Evolutionary conservation across 495 filamentous ascomycete genomes (phyloP).

Genomic region (Hypoxylon crocopeplum): DNA sequence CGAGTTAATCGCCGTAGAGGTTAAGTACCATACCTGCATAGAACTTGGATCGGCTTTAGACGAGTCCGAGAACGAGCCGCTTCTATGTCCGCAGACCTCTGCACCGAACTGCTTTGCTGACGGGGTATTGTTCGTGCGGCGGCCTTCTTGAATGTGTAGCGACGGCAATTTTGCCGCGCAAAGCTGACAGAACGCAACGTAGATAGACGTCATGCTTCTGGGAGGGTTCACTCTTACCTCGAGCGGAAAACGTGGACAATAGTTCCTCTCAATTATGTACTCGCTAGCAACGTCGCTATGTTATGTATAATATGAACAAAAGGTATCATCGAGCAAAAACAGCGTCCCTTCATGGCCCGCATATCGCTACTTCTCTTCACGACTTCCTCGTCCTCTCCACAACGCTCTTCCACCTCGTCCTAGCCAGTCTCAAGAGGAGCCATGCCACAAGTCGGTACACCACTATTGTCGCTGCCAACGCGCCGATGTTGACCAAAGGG

Average conservation of each 20-base stretch:
- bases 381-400: conserved; percentile 29
- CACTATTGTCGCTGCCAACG: conserved; percentile 63
- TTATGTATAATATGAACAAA: background rate
- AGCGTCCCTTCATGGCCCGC: background rate
- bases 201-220: too few relatives aligned
- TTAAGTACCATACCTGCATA: background rate
- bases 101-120: too few relatives aligned
- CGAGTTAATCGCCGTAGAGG: background rate
- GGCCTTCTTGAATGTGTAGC: too few relatives aligned
- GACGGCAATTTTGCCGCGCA: too few relatives aligned
- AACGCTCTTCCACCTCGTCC: conserved; percentile 44
- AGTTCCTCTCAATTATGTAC: too few relatives aligned
- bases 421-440: conserved; percentile 59
- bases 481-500: conserved; percentile 63
- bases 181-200: too few relatives aligned
- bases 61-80: too few relatives aligned
- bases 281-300: background rate
- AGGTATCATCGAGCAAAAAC: background rate
- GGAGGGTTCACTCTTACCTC: too few relatives aligned
- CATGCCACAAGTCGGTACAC: conserved; percentile 72
- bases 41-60: background rate
- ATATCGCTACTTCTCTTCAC: conserved; percentile 1
- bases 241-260: too few relatives aligned
- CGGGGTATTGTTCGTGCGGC: too few relatives aligned
- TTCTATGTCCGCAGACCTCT: too few relatives aligned